Base-by-base conservation (phyloP, 805 yeast species). In the Tetrapisispora namnaoensis region DNA sequence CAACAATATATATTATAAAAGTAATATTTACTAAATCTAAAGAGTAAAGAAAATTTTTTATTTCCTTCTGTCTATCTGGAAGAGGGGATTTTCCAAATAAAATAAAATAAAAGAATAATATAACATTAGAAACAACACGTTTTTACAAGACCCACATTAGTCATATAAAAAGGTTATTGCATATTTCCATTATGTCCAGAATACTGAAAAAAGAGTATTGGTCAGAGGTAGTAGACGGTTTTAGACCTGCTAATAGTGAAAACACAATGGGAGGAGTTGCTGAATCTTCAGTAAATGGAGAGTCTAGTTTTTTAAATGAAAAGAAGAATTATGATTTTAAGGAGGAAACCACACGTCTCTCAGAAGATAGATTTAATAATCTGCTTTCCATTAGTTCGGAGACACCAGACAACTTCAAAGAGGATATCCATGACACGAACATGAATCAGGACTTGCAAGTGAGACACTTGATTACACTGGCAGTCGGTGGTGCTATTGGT, bases 401-500 rank as follows among this genome's bases (percentile, higher is more conserved):
- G 13, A 18, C 24, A 21, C 21, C 37, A 10, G 44, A 44, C n/a
- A 4, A 35, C 9, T 7, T 40, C 4, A 39, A 50, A n/a, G 59
- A 52, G 32, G 50, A 49, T 22, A 48, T 61, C 21, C 30, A 42
- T 16, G 53, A 54, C 21, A 37, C 55, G 2, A 53, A 53, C 13
- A 37, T 59, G 48, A 57, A 53, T 34, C 56, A 58, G 47, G 63
- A 61, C 35, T 45, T 60, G n/a, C 55, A 56, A 27, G 53, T 59
- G 18, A 56, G 65, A 48, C 86, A 80, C 56, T 61, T 82, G 57
- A 79, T 80, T 54, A 79, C 82, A 77, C 75, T 82, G 52, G 80
- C 86, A 35, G 77, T 82, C 42, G 86, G 86, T 37, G 81, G 84
- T 42, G 74, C 82, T 39, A 77, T 82, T 37, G 86, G 86, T 51